A percentile compares a stretch with the other conserved stretches of the same genome.
phyloP scores from a whole-genome alignment of 208 protist species.

The Porcisia hertigi region DNA sequence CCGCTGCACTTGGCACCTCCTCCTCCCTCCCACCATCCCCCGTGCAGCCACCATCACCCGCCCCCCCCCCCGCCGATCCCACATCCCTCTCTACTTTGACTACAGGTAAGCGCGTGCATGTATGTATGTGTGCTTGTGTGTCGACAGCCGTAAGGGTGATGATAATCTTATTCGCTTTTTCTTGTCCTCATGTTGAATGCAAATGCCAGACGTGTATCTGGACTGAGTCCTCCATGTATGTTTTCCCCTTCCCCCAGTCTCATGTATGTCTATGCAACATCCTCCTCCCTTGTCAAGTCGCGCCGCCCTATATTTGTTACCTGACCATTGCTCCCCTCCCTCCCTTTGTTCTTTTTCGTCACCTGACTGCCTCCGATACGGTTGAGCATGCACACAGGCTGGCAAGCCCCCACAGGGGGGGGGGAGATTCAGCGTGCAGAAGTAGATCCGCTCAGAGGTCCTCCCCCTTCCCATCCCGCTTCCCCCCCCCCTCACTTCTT shows the following conservation, averaged over 20 bases:
- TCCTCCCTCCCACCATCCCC: no score
- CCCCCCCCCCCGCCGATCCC: not conserved
- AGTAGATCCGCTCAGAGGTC: no score
- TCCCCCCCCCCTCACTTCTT: no score
- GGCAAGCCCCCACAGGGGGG: no score
- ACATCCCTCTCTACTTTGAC: not conserved
- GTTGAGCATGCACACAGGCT: no score
- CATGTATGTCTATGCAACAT: not conserved
- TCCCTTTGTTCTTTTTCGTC: not conserved
- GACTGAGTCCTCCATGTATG: not conserved
- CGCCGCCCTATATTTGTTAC: not conserved
- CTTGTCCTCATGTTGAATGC: not conserved
- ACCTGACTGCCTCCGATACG: no score
- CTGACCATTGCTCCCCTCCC: not conserved
- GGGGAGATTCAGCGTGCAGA: no score
- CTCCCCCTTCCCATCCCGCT: no score
- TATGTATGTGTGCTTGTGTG: not conserved
- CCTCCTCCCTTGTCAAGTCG: not conserved
- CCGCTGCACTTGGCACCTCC: not conserved
- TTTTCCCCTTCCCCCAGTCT: not conserved
- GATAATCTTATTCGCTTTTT: conserved; percentile 1
- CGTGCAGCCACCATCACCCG: not conserved
- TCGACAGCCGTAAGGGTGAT: no score
- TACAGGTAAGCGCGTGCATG: not conserved
- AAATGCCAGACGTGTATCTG: not conserved